Evolutionary conservation across 345 rosid genomes (phyloP), one percentile per base, ranked within the genome.

Genomic region (Pistacia atlantica): DNA sequence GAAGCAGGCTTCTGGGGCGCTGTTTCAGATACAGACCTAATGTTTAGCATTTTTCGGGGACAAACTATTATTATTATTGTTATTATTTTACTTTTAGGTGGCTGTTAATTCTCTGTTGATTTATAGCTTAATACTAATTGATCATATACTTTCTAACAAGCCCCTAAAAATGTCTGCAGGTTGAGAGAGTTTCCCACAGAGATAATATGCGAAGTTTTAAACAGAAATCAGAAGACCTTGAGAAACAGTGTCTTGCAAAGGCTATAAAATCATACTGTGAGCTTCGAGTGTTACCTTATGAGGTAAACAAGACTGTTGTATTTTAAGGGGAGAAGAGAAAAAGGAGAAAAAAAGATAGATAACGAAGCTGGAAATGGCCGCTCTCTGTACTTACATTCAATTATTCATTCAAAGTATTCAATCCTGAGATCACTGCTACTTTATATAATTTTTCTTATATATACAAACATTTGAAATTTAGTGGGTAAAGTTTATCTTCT

Each of bases 181-280:
- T 93, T 72, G 99, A 93, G 87, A 86, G 95, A 77, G 98, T 96
- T 80, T 90, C 95, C 38, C 98, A 96, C 81, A 80, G 94, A 80
- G 99, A 96, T 84, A 93, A 87, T 73, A 77, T 93, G 83, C 84
- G 74, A 62, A 91, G 94, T 82, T 93, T 93, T 77, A 89, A 91
- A 62, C 94, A 84, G 72, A 96, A 93, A 91, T 96, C 99, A 11
- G 97, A 92, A 77, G 93, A 85, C 79, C 94, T 96, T 1, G 99
- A 96, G 90, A 96, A 86, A 82, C 95, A 87, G 76, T 96, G 99
- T 81, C 97, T 96, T 73, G 76, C 84, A 13, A 90, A 85, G 83
- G 99, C 97, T 46, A 79, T 92, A 73, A 88, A 87, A 75, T 93
- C 93, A 4, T 91, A 96, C 81, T 93, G 95, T 25, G 98, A 96